phyloP scores from a whole-genome alignment of 2,329 filamentous ascomycete genomes.

The Parascedosporium putredinis region DNA sequence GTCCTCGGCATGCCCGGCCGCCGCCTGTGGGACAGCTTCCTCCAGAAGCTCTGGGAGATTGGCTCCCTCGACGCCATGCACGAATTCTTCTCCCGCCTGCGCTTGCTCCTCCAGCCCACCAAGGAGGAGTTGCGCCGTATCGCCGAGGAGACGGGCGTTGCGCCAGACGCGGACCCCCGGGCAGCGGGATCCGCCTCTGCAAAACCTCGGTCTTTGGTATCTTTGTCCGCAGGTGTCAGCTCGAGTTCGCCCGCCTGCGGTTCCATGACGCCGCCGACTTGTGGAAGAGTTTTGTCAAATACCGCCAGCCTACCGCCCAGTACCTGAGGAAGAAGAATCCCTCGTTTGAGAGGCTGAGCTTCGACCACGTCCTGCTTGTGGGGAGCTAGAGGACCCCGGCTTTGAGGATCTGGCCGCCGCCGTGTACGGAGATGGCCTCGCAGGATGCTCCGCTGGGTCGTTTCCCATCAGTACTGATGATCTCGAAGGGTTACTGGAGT shows the following conservation, averaged over 20 bases:
- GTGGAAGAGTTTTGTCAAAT: constrained; percentile 75
- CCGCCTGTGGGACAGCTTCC: constrained; percentile 78
- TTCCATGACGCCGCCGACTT: constrained; percentile 70
- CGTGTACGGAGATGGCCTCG: constrained; percentile 42
- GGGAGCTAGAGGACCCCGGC: constrained; percentile 40
- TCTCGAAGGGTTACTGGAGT: constrained; percentile 70
- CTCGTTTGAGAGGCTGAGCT: constrained; percentile 43
- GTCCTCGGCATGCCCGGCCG: constrained; percentile 56
- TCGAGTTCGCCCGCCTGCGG: constrained; percentile 71
- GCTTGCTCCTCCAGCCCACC: constrained; percentile 47
- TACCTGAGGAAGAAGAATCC: constrained; percentile 55
- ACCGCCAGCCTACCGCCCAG: constrained; percentile 63
- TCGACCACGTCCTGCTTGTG: constrained; percentile 45
- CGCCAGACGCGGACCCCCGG: constrained; percentile 20
- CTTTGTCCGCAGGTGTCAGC: constrained; percentile 64
- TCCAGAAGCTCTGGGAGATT: constrained; percentile 73
- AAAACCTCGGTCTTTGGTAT: constrained; percentile 69
- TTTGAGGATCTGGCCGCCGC: constrained; percentile 32
- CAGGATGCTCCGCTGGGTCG: constrained; percentile 27
- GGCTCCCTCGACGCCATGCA: constrained; percentile 75
- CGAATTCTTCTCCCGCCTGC: constrained; percentile 56
- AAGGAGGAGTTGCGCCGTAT: constrained; percentile 46
- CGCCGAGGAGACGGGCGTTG: constrained; percentile 32
- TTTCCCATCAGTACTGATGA: constrained; percentile 63
- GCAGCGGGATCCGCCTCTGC: constrained; percentile 50